A percentile compares a stretch with the other conserved stretches of the same genome.
Conservation (phyloP, 2,329 filamentous ascomycete species). For the Epichloe coenophiala region DNA sequence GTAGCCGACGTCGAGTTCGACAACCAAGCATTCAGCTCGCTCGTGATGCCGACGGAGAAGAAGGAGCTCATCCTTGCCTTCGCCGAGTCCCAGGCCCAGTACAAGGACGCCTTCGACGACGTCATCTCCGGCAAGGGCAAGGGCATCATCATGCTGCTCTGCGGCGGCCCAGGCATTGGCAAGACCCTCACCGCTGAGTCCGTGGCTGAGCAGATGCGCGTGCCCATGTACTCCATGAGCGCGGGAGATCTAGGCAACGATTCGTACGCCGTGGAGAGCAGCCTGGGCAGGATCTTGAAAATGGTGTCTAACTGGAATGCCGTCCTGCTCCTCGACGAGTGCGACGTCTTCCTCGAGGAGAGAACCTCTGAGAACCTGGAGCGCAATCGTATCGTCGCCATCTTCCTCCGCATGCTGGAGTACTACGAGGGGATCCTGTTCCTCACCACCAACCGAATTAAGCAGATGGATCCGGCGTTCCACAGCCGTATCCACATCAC, state of each 20-base stretch:
- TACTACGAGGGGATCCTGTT: conserved; percentile 36
- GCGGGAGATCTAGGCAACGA: conserved; percentile 61
- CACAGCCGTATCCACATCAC: conserved; percentile 34
- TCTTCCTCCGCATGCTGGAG: conserved; percentile 30
- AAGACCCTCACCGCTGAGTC: conserved; percentile 36
- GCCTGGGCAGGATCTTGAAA: conserved; percentile 40
- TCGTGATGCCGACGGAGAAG: conserved; percentile 34
- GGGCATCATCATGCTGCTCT: conserved; percentile 35
- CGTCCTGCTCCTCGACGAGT: conserved; percentile 22
- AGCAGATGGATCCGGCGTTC: conserved; percentile 33
- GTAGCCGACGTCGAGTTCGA: conserved; percentile 34
- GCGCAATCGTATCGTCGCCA: conserved; percentile 21
- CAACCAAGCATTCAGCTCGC: conserved; percentile 31
- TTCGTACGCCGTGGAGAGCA: conserved; percentile 48
- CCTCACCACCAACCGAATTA: conserved; percentile 33
- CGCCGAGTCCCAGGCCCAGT: conserved; percentile 30
- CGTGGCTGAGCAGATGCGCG: conserved; percentile 34
- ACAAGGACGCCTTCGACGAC: conserved; percentile 34
- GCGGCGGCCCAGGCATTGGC: conserved; percentile 34
- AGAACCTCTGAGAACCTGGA: conserved; percentile 20
- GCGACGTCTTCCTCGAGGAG: conserved; percentile 31
- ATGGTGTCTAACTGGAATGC: conserved; percentile 46
- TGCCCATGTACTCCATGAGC: conserved; percentile 36
- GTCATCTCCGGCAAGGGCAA: conserved; percentile 38
- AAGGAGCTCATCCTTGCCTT: conserved; percentile 39